A percentile compares a stretch with the other conserved stretches of the same genome.
These are phyloP conservation scores for Phytophthora agathidicida DNA, from an alignment of 352 stramenopile species.

Conservation along the genomic window DNA sequence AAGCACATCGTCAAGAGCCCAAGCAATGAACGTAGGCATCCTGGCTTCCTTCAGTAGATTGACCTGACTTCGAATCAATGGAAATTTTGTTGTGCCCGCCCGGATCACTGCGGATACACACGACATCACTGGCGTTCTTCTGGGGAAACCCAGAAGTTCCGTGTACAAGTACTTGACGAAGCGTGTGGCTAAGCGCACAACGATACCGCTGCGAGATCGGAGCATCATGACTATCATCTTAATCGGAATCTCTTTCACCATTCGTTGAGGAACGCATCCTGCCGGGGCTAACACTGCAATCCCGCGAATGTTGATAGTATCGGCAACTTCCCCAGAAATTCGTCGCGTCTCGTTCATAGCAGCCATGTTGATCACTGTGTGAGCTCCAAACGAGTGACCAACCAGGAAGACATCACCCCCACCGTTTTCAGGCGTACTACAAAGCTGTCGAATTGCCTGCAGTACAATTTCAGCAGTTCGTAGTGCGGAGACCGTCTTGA, in stretches of 20 bases:
- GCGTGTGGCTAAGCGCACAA: slow-evolving; percentile 28
- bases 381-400: slow-evolving; percentile 45
- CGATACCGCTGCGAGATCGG: slow-evolving; percentile 26
- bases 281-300: slow-evolving; percentile 49
- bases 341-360: slow-evolving; percentile 29
- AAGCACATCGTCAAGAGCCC: slow-evolving; percentile 49
- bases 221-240: slow-evolving; percentile 27
- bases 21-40: slow-evolving; percentile 52
- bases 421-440: slow-evolving; percentile 9
- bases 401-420: slow-evolving; percentile 31
- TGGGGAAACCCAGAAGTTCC: slow-evolving; percentile 41
- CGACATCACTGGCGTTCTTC: slow-evolving; percentile 29
- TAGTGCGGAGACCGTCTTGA: slow-evolving; percentile 41
- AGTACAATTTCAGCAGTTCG: slow-evolving; percentile 38
- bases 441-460: slow-evolving; percentile 38
- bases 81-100: slow-evolving; percentile 50
- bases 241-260: slow-evolving; percentile 43
- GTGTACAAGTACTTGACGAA: slow-evolving; percentile 49
- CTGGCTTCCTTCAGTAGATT: slow-evolving; percentile 14
- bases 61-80: slow-evolving; percentile 40
- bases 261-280: slow-evolving; percentile 48
- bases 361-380: slow-evolving; percentile 37
- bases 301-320: slow-evolving; percentile 30
- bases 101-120: slow-evolving; percentile 52
- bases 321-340: slow-evolving; percentile 12